Evolutionary conservation across 2,329 filamentous ascomycete species (phyloP).

Genomic region (Fusarium circinatum): DNA sequence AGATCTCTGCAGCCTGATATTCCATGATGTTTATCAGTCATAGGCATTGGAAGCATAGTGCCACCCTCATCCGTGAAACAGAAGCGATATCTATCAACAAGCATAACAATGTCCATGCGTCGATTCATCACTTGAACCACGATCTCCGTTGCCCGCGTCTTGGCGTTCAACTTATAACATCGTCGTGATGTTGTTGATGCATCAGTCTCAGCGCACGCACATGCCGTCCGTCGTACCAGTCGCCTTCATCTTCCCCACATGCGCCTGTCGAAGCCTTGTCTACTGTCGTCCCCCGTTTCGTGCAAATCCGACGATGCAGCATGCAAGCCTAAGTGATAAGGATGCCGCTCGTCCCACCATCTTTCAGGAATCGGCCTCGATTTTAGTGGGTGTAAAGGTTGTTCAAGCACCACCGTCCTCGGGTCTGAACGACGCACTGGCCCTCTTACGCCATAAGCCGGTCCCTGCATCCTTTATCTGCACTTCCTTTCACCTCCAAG

Average conservation of each 20-base stretch:
- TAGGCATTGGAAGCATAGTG: background rate
- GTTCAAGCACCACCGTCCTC: conserved; percentile 16
- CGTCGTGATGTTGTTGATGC: conserved; percentile 19
- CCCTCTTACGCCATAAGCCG: conserved; percentile 31
- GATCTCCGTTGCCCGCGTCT: conserved; percentile 14
- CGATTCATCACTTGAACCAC: conserved; percentile 19
- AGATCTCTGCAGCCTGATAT: background rate
- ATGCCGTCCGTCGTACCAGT: background rate
- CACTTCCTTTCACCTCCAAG: conserved; percentile 32
- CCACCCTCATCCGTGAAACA: background rate
- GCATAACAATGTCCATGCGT: background rate
- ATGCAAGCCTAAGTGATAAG: conserved; percentile 11
- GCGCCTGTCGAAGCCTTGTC: conserved; percentile 31
- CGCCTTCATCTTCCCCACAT: conserved; percentile 32
- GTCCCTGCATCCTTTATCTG: conserved; percentile 44
- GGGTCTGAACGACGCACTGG: conserved; percentile 29
- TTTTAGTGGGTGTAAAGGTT: conserved; percentile 25
- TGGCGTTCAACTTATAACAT: conserved; percentile 25
- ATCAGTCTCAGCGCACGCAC: conserved; percentile 17
- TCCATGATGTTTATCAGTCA: background rate
- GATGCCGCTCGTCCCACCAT: conserved; percentile 29
- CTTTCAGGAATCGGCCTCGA: conserved; percentile 17
- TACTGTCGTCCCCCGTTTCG: conserved; percentile 25
- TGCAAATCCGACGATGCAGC: conserved; percentile 25
- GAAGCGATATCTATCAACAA: background rate